Evolutionary conservation across 371 early-diverging fungal species (phyloP), one percentile per base, ranked within the genome.

Genomic region (Mucor ambiguus): DNA sequence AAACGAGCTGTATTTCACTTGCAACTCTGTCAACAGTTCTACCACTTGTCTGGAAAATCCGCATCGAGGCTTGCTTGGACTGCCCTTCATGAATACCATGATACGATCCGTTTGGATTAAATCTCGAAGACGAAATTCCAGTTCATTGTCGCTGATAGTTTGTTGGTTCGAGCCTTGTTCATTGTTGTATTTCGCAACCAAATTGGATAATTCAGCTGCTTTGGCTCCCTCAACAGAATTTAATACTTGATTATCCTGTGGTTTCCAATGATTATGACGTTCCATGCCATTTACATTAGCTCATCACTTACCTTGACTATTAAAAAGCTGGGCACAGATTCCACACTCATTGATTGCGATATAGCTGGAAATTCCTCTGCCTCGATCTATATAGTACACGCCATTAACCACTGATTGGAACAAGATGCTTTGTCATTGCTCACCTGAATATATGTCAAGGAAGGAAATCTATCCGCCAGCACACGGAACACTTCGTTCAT

Each of bases 51-150:
- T 84, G 59, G 92, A 90, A 68, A 95, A 95, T 6, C 95, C 95
- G 74, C 95, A 95, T 35, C 88, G 83, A 46, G 97, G 97, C 55
- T 84, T 83, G 55, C 90, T 87, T 58, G 93, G 93, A 44, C 92
- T 92, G 69, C 97, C 97, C 84, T 97, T 97, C 95, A 97, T 96
- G 75, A 95, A 97, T 35, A 97, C 83, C 22, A 90, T 83, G 32
- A 95, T 78, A 54, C 84, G 79, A 3, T 86, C 80, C 46, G 83
- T 82, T 61, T 79, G 69, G 32, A 88, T 83, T 18, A 93, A 81
- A 41, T 85, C 87, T 56, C 83, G 85, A 55, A 93, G 81, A 37
- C 89, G 85, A 0, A 84, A 85, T 68, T 89, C 82, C 35, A 94
- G 77, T 61, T 87, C 88, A 72, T 90, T 89, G 60, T 88, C 88